A percentile compares a stretch with the other conserved stretches of the same genome.
Evolutionary conservation across 169 alveolate species (phyloP).

Genomic region (Cryptosporidium xiaoi): DNA sequence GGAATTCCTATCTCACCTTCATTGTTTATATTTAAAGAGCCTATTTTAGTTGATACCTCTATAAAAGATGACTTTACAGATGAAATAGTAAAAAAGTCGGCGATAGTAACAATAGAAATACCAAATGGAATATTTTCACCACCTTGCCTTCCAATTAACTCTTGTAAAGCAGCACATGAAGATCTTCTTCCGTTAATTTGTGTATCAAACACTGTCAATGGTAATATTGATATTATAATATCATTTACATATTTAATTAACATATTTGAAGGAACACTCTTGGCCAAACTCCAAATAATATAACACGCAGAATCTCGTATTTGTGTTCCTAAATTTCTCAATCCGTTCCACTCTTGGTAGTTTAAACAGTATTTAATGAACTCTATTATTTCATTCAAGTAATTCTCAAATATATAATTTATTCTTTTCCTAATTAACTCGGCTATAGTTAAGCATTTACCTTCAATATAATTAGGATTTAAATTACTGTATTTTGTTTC

Average conservation of each 20-base stretch:
- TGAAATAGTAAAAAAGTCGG: slow-evolving; percentile 70
- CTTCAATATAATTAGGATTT: slow-evolving; percentile 51
- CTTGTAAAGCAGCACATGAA: slow-evolving; percentile 78
- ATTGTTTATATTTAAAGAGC: slow-evolving; percentile 3
- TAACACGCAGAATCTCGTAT: slow-evolving; percentile 79
- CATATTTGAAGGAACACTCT: slow-evolving; percentile 31
- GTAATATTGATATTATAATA: slow-evolving; percentile 44
- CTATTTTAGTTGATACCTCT: slow-evolving; percentile 50
- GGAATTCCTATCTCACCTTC: slow-evolving; percentile 1
- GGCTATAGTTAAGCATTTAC: slow-evolving; percentile 77
- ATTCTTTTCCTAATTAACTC: slow-evolving; percentile 75
- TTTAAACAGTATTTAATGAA: slow-evolving; percentile 52
- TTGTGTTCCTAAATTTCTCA: slow-evolving; percentile 58
- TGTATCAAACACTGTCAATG: slow-evolving; percentile 74
- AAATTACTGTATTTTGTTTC: background rate
- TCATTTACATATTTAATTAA: slow-evolving; percentile 8
- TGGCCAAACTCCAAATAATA: slow-evolving; percentile 77
- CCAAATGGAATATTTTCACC: slow-evolving; percentile 68
- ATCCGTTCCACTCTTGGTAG: slow-evolving; percentile 57
- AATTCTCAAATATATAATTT: slow-evolving; percentile 30
- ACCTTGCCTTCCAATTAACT: slow-evolving; percentile 77
- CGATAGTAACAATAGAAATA: slow-evolving; percentile 69
- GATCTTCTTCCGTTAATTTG: slow-evolving; percentile 76
- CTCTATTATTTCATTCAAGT: slow-evolving; percentile 17
- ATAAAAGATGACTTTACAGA: slow-evolving; percentile 52